Base-by-base conservation (phyloP, 345 rosid genomes). In the Salix dunnii region DNA sequence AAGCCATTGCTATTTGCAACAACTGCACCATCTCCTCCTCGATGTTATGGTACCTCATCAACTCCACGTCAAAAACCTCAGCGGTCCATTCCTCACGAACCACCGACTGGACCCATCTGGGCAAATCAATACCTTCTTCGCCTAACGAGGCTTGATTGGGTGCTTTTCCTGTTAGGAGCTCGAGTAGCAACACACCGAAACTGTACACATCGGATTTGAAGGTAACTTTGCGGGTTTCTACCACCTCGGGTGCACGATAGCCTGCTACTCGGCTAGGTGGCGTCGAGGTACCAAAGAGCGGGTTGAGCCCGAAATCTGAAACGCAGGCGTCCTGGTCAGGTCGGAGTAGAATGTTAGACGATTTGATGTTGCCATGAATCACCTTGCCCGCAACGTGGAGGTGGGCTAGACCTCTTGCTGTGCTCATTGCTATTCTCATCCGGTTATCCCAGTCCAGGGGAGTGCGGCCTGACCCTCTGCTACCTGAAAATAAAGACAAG, bases 71-170 rank as follows among this genome's bases (percentile, higher is more conserved):
- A 36, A 96, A 92, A 0, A 96, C 99, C 85, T 93, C 99, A 0
- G 99, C 99, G 10, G 99, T 93, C 99, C 99, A 96, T 73, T 96
- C 99, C 83, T 96, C 99, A 2, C 99, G 78, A 2, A 96, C 99
- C 58, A 96, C 99, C 0, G 99, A 96, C 71, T 91, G 97, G 36
- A 96, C 99, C 99, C 99, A 96, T 55, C 99, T 74, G 0, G 99
- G 99, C 65, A 96, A 80, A 84, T 96, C 99, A 62, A 93, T 93
- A 53, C 99, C 99, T 78, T 96, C 98, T 49, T 96, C 99, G 0
- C 99, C 98, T 25, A 96, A 82, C 2, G 99, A 96, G 0, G 97
- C 96, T 79, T 96, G 99, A 72, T 92, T 93, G 4, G 99, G 99
- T 0, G 99, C 90, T 81, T 96, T 96, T 4, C 99, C 99, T 0